A percentile compares a stretch with the other conserved stretches of the same genome.
phyloP scores from a whole-genome alignment of 148 eudicot species.

The Persicaria tinctoria region DNA sequence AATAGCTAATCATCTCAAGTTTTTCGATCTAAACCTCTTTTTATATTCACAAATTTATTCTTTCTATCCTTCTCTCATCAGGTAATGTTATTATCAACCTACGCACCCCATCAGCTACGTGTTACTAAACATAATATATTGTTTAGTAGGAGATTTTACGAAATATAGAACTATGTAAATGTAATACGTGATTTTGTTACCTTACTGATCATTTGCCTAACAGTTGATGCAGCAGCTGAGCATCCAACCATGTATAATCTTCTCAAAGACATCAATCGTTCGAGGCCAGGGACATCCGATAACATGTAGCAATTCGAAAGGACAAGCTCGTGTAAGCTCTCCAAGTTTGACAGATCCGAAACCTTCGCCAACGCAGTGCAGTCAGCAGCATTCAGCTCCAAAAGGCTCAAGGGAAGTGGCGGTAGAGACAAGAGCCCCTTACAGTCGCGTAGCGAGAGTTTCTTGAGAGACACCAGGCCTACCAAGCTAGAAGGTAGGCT shows the following conservation, averaged over 20 bases:
- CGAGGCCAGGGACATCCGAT: conserved; percentile 41
- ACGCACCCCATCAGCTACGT: no score
- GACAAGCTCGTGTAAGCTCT: conserved; percentile 33
- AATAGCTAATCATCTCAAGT: no score
- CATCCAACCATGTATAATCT: conserved; percentile 50
- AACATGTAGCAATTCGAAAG: conserved; percentile 45
- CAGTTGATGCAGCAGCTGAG: neutral
- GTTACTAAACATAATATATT: no score
- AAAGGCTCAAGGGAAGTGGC: conserved; percentile 45
- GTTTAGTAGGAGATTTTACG: no score
- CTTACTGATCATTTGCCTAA: no score
- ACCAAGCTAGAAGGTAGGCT: conserved; percentile 42
- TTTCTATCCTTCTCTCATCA: no score
- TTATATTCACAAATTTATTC: no score
- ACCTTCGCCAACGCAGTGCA: conserved; percentile 35
- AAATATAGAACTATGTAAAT: no score
- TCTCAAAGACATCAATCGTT: conserved; percentile 42
- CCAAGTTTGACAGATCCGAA: conserved; percentile 38
- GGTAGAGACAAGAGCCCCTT: conserved; percentile 37
- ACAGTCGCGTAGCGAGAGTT: conserved; percentile 36
- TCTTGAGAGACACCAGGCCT: conserved; percentile 29
- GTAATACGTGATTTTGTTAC: no score
- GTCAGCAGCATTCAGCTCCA: conserved; percentile 43
- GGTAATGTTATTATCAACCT: no score
- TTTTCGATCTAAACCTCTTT: no score